Evolutionary conservation across 768 basidiomycete genomes (phyloP).

Genomic region (Gymnopilus dilepis): DNA sequence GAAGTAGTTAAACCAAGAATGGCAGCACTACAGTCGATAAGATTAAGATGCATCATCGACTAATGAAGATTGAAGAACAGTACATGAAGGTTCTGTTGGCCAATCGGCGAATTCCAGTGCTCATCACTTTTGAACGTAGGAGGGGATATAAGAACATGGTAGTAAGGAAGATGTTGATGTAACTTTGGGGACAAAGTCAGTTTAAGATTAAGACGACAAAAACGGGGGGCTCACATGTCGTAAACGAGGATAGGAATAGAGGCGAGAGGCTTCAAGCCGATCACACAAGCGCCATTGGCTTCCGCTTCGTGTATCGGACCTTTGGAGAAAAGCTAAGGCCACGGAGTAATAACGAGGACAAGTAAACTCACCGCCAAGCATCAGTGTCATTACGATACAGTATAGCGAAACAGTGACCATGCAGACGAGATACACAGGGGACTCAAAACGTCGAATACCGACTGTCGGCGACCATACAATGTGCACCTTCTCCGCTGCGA

Average conservation of each 20-base stretch:
- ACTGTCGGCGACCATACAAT: conserved; percentile 48
- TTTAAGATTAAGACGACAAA: background rate
- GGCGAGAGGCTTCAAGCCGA: conserved; percentile 49
- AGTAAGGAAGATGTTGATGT: conserved; percentile 44
- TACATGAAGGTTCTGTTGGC: conserved; percentile 50
- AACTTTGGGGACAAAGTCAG: conserved; percentile 18
- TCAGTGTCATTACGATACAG: conserved; percentile 41
- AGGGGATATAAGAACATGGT: conserved; percentile 54
- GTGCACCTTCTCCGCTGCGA: conserved; percentile 49
- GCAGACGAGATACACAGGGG: conserved; percentile 48
- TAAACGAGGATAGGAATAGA: conserved; percentile 51
- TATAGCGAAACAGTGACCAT: conserved; percentile 42
- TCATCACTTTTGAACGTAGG: conserved; percentile 38
- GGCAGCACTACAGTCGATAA: conserved; percentile 41
- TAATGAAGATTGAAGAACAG: conserved; percentile 14
- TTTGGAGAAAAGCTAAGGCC: conserved; percentile 13
- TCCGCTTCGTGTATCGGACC: conserved; percentile 43
- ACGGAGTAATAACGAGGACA: background rate
- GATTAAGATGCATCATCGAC: background rate
- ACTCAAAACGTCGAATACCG: conserved; percentile 38
- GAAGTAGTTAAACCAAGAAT: conserved; percentile 53
- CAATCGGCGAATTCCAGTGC: conserved; percentile 38
- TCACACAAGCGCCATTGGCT: conserved; percentile 47
- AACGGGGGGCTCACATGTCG: conserved; percentile 45
- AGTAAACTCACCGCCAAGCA: conserved; percentile 41